Evolutionary conservation across 1,139 yeast genomes (phyloP).

Genomic region (Candida neerlandica): DNA sequence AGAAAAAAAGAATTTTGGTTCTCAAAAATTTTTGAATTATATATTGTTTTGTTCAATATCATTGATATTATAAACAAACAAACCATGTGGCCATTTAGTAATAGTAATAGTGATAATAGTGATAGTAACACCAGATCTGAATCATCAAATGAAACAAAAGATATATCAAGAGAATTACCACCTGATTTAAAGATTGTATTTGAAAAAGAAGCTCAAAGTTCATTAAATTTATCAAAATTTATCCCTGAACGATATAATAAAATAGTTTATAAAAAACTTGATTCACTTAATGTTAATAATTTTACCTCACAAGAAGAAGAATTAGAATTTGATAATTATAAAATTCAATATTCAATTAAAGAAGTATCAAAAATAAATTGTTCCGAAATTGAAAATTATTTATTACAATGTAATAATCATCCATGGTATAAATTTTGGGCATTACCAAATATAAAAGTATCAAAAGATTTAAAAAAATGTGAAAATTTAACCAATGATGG

Average conservation of each 20-base stretch:
- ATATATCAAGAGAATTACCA: slow-evolving; percentile 33
- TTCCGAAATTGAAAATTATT: slow-evolving; percentile 44
- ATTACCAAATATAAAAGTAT: slow-evolving; percentile 3
- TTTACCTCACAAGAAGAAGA: no score
- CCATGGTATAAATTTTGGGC: slow-evolving; percentile 6
- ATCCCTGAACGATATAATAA: slow-evolving; percentile 31
- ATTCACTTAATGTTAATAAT: no score
- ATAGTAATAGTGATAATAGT: slow-evolving; percentile 8
- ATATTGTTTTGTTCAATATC: neutral
- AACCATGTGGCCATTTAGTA: slow-evolving; percentile 30
- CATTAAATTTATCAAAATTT: slow-evolving; percentile 21
- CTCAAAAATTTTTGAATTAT: no score
- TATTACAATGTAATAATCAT: slow-evolving; percentile 37
- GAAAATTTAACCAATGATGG: slow-evolving; percentile 39
- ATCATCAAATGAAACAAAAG: slow-evolving; percentile 23
- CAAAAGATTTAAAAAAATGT: slow-evolving; percentile 21
- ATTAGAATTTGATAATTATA: slow-evolving; percentile 34
- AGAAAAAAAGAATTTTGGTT: neutral
- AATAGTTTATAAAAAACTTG: slow-evolving; percentile 31
- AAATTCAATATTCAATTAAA: slow-evolving; percentile 28
- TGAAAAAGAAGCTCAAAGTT: slow-evolving; percentile 28
- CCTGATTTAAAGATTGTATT: slow-evolving; percentile 37
- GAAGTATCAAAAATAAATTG: slow-evolving; percentile 41
- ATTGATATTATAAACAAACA: neutral
- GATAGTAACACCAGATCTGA: neutral